phyloP scores from a whole-genome alignment of 441 rosid genomes.

The Croton setiger region DNA sequence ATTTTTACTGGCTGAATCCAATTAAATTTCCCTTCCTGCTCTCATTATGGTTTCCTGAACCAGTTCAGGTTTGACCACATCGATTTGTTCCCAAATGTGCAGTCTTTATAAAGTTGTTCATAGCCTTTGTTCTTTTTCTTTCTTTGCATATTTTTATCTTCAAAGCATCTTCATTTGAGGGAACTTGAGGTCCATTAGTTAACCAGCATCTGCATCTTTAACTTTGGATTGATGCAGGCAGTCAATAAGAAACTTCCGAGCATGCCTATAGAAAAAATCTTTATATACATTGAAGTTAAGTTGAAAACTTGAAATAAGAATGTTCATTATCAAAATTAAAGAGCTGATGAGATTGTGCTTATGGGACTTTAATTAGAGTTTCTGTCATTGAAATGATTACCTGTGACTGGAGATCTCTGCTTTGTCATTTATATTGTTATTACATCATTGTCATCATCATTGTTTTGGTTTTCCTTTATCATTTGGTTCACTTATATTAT shows the following conservation, averaged over 20 bases:
- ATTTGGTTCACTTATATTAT: neutral
- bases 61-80: constrained; percentile 26
- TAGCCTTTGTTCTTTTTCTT: constrained; percentile 28
- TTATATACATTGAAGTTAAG: constrained; percentile 16
- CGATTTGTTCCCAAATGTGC: constrained; percentile 11
- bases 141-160: constrained; percentile 21
- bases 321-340: constrained; percentile 1
- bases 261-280: constrained; percentile 16
- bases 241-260: constrained; percentile 22
- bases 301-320: constrained; percentile 18
- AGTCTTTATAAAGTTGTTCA: constrained; percentile 28
- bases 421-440: neutral
- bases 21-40: constrained; percentile 15
- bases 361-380: neutral
- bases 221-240: constrained; percentile 16
- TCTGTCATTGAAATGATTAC: neutral
- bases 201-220: constrained; percentile 24
- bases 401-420: neutral
- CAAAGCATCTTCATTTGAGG: constrained; percentile 15
- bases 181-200: constrained; percentile 19
- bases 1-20: constrained; percentile 9
- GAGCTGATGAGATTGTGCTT: neutral
- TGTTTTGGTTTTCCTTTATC: neutral
- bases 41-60: constrained; percentile 23
- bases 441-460: neutral